Evolutionary conservation across 805 yeast genomes (phyloP), one percentile per base, ranked within the genome.

Genomic region (Pichia deserticola): DNA sequence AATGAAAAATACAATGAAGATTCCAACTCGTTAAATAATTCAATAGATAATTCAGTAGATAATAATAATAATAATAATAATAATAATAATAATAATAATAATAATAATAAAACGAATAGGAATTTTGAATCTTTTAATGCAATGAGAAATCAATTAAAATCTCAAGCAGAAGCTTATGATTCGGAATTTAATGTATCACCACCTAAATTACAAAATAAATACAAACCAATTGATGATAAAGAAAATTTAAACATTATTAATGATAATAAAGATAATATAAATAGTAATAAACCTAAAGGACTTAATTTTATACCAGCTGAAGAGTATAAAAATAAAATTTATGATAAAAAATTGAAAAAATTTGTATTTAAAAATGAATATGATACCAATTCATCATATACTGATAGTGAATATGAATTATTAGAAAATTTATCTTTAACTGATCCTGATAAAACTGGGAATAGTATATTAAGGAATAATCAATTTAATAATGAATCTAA

Each of bases 291-390:
- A 33, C 60, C 53, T n/a, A 57, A 51, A 25, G 61, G 63, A 11
- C 44, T 65, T 41, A 63, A 60, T 15, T 65, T 66, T 43, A 66
- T 66, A 7, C 52, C 68, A 7, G 68, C 64, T 12, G 63, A 59
- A 27, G 62, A 63, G 5, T 65, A 62, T 51, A 63, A 56, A 36
- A 64, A 59, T 38, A 65, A 63, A 44, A 53, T 61, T 5, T 66
- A 51, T 42, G 70, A 66, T 52, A 60, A 59, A 44, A 45, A 49
- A 15, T 53, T 58, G 13, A 55, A 56, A 27, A 60, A 56, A 39
- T 66, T 50, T 51, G 60, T 66, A 11, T 45, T 56, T 2, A 55
- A 49, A 32, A 51, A 55, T 1, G 61, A 64, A 25, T 59, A 32
- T 27, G 41, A 38, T 38, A 15, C 48, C n/a, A 32, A 45, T 8